Evolutionary conservation across 192 early-diverging fungal genomes (phyloP), one percentile per base, ranked within the genome.

Genomic region (Coemansia furcata): DNA sequence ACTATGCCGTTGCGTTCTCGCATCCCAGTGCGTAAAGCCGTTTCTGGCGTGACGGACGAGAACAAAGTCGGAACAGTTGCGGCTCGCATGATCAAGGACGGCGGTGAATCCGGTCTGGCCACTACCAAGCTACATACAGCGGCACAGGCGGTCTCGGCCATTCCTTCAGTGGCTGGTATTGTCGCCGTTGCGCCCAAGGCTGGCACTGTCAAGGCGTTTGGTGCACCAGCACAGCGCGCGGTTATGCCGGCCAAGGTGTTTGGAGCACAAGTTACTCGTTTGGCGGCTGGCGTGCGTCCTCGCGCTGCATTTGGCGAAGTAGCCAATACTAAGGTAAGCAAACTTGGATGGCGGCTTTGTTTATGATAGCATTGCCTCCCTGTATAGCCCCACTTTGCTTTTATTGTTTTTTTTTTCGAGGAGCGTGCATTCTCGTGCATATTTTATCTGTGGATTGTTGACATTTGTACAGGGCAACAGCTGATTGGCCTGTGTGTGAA

Each of bases 1-100:
- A 74, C 73, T 3, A 75, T 80, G 69, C 60, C 72, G 19, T 33
- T 74, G 43, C 73, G 78, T 36, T 72, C 73, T 58, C 80, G 80
- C 38, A 82, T 82, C 23, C 80, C 80, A 2, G 64, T 68, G 15
- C 80, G 75, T 46, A 54, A 67, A 26, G 17, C 68, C 4, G 69
- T 29, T 9, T 67, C 74, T 4, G 68, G 57, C 19, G 63, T 69
- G 54, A 71, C 60, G 15, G 75, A 82, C 58, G 80, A 82, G 39
- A 82, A 82, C 75, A 77, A 66, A 19, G 64, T 76, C 21, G 66
- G 55, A 5, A 43, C 65, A 1, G 14, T 30, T 19, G 63, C 66
- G 23, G 52, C 49, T 9, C 67, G 61, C 15, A 59, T 40, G 11
- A 62, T 19, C 14, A 65, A 73, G 40, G 67, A 57, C 14, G 5